A percentile compares a stretch with the other conserved stretches of the same genome.
Conservation (phyloP, 176 grass and related monocot genomes). For the Stipa capillata region DNA sequence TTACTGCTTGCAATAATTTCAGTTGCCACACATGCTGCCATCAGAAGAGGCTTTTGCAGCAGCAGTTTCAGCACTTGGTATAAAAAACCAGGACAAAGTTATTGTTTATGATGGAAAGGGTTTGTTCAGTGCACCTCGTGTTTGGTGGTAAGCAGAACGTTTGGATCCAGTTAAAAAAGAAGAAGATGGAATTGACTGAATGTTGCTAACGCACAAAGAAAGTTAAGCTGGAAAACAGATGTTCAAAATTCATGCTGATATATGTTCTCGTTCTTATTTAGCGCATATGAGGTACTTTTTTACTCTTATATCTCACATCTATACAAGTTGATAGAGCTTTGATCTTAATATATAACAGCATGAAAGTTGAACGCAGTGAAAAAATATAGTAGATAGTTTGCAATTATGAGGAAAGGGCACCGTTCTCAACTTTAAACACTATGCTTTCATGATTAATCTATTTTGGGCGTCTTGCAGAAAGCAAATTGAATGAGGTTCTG, state of each 20-base stretch:
- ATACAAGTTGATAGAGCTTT: neutral
- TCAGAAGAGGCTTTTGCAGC: conserved; percentile 76
- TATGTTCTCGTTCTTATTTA: neutral
- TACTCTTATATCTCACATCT: neutral
- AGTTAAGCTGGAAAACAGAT: neutral
- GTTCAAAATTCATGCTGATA: neutral
- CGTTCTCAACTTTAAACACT: neutral
- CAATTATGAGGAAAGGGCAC: neutral
- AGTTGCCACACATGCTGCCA: conserved; percentile 93
- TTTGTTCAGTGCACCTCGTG: conserved; percentile 65
- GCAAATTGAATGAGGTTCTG: neutral
- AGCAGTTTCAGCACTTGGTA: conserved; percentile 60
- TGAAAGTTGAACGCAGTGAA: neutral
- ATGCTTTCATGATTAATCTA: neutral
- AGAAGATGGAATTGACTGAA: neutral
- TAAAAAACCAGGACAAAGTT: conserved; percentile 62
- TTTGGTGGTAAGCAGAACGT: conserved; percentile 76
- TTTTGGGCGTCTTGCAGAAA: neutral
- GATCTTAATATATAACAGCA: neutral
- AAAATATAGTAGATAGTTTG: neutral
- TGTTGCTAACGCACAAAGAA: neutral
- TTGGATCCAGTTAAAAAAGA: neutral
- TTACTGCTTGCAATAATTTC: neutral
- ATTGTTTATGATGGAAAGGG: conserved; percentile 94
- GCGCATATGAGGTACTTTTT: neutral